These are phyloP conservation scores for Aureobasidium musti DNA, from an alignment of 2,329 filamentous ascomycete genomes.

Conservation along the genomic window DNA sequence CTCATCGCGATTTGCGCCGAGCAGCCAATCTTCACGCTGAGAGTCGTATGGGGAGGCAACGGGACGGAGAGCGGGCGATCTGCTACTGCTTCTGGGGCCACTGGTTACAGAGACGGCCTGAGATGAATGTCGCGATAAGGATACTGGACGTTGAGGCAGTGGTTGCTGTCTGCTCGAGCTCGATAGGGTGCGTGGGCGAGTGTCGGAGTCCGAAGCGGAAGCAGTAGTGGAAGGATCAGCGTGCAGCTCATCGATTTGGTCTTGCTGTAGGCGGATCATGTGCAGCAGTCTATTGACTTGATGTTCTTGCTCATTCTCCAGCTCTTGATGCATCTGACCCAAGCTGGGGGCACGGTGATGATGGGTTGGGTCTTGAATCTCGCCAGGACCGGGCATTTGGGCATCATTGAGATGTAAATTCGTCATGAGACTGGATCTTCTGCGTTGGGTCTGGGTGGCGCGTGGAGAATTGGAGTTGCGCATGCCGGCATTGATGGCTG, in stretches of 20 bases:
- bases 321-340: slow-evolving; percentile 75
- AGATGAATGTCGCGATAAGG: slow-evolving; percentile 50
- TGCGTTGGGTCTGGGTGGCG: slow-evolving; percentile 34
- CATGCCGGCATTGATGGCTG: slow-evolving; percentile 67
- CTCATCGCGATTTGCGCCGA: slow-evolving; percentile 67
- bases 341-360: slow-evolving; percentile 68
- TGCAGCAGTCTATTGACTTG: slow-evolving; percentile 77
- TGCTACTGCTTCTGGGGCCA: slow-evolving; percentile 44
- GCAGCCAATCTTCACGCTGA: slow-evolving; percentile 57
- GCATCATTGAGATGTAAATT: slow-evolving; percentile 75
- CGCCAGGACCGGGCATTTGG: slow-evolving; percentile 65
- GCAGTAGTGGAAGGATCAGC: slow-evolving; percentile 41
- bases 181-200: slow-evolving; percentile 40
- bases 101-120: slow-evolving; percentile 38
- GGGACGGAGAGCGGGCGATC: slow-evolving; percentile 54
- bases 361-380: slow-evolving; percentile 60
- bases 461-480: slow-evolving; percentile 28
- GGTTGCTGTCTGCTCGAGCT: slow-evolving; percentile 26
- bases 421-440: slow-evolving; percentile 69
- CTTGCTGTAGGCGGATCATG: slow-evolving; percentile 75
- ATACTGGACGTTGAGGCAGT: slow-evolving; percentile 35
- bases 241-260: slow-evolving; percentile 66
- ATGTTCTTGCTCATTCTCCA: slow-evolving; percentile 76
- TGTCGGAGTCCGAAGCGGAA: background rate
- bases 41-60: slow-evolving; percentile 54